Evolutionary conservation across 2,329 filamentous ascomycete genomes (phyloP), one percentile per base, ranked within the genome.

Genomic region (Coniochaeta hoffmannii): DNA sequence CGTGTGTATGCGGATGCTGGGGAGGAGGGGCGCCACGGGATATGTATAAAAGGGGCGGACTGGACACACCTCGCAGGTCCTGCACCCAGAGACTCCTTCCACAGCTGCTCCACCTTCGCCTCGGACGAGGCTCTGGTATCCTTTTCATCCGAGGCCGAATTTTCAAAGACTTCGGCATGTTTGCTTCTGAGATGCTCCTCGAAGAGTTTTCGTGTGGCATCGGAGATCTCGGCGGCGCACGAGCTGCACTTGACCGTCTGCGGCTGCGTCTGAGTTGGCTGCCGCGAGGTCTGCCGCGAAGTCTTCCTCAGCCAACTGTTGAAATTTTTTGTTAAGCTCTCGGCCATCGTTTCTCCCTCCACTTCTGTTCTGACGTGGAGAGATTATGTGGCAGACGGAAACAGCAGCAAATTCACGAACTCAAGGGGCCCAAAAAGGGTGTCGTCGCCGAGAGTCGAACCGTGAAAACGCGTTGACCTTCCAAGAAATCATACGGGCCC

Each of bases 61-160:
- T 17, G 5, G 4, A 57, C 58, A 36, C 11, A 62, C 60, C 53
- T 59, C n/a, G n/a, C n/a, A n/a, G n/a, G n/a, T n/a, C n/a, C n/a
- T 31, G 59, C 56, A 19, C 7, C 32, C 19, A 34, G 24, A 41
- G 36, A 32, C 30, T 32, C 30, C 12, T 7, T 12, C 30, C 30
- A 32, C 24, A 44, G 31, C 35, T 55, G 49, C 15, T 6, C 51
- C 56, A 55, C 54, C 53, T 41, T 56, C 50, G 57, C 58, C 59
- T 6, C 56, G 56, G 4, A 53, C 14, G 22, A 34, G 26, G 4
- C 58, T 34, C 34, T 35, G 1, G 24, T 26, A 46, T 53, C 58
- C 31, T 58, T 58, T 24, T 55, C 35, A 3, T 59, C 58, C 15
- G 53, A 35, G 30, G 30, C 8, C 26, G 56, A 55, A 30, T 61